Base-by-base conservation (phyloP, 805 yeast genomes). In the Lipomyces mesembrius region DNA sequence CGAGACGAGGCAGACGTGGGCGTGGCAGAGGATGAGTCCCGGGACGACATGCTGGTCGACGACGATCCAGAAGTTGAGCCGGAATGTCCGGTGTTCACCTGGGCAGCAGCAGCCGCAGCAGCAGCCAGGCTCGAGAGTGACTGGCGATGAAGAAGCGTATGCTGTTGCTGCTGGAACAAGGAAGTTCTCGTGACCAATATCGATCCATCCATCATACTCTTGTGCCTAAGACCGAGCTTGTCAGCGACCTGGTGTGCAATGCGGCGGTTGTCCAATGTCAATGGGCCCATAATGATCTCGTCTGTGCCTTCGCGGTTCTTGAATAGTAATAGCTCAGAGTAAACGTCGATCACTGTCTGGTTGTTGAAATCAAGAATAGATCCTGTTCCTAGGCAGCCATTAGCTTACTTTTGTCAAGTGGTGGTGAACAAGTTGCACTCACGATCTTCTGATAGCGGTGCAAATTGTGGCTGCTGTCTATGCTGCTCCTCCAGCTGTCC, bases 401-500 rank as follows among this genome's bases (percentile, higher is more conserved):
- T 54, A 29, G 37, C 34, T 29, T 32, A 8, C 11, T 32, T 1
- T n/a, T 53, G 37, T n/a, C 20, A 8, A 8, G 6, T 17, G n/a
- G 20, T 17, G 9, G 20, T 54, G 6, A n/a, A n/a, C 49, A 43
- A 43, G 5, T n/a, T 17, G 25, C 49, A 43, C 49, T 59, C 20
- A 34, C 43, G 37, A 22, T 27, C 32, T 59, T 66, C 51, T n/a
- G 64, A 12, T 27, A 63, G 17, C 7, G 22, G 22, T 1, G 49
- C 11, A n/a, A 43, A 43, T 43, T 63, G 70, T 37, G 54, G 64
- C 51, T 63, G 64, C 52, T 59, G 66, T 64, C 95, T 85, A 77
- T 94, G 98, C 79, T 94, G 98, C 79, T 95, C 98, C 78, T 94
- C 98, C 69, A 94, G 81, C 79, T 94, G 98, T 35, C 98, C 98